phyloP scores from a whole-genome alignment of 2,329 filamentous ascomycete genomes.

The Ophiostoma australiae region DNA sequence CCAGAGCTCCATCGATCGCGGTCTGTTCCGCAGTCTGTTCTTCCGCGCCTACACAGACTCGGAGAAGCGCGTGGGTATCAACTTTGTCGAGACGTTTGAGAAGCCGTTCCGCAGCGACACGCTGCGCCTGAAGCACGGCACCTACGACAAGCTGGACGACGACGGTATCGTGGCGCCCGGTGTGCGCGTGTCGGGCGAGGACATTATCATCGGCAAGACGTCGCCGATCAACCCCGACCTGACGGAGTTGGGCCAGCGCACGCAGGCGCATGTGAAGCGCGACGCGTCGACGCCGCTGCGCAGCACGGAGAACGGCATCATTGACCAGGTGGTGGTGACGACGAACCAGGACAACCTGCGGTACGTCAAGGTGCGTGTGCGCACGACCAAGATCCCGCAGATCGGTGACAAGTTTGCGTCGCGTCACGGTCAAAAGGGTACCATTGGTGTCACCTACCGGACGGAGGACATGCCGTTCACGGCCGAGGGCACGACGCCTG shows the following conservation, averaged over 20 bases:
- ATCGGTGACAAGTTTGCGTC: slow-evolving; percentile 99
- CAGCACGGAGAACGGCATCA: slow-evolving; percentile 93
- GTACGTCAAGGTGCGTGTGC: slow-evolving; percentile 95
- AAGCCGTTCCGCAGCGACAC: slow-evolving; percentile 88
- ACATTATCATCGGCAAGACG: slow-evolving; percentile 99
- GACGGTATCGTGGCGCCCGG: slow-evolving; percentile 93
- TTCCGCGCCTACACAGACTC: slow-evolving; percentile 96
- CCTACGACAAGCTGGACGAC: slow-evolving; percentile 95
- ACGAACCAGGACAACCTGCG: slow-evolving; percentile 91
- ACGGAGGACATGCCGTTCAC: slow-evolving; percentile 99
- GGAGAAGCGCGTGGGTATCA: slow-evolving; percentile 93
- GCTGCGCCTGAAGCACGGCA: slow-evolving; percentile 85
- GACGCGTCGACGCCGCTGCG: slow-evolving; percentile 93
- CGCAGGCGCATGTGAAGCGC: slow-evolving; percentile 82
- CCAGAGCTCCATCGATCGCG: slow-evolving; percentile 96
- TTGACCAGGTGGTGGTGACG: slow-evolving; percentile 88
- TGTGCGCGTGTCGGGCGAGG: slow-evolving; percentile 90
- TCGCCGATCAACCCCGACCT: slow-evolving; percentile 89
- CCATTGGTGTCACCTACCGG: slow-evolving; percentile 95
- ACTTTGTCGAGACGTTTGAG: slow-evolving; percentile 89
- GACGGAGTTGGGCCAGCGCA: slow-evolving; percentile 88
- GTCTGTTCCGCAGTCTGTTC: slow-evolving; percentile 94
- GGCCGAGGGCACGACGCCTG: slow-evolving; percentile 81
- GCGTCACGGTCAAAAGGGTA: slow-evolving; percentile 98
- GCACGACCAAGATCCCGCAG: slow-evolving; percentile 96